A percentile compares a stretch with the other conserved stretches of the same genome.
Evolutionary conservation across 768 basidiomycete species (phyloP).

Genomic region (Dentipellis sp.): DNA sequence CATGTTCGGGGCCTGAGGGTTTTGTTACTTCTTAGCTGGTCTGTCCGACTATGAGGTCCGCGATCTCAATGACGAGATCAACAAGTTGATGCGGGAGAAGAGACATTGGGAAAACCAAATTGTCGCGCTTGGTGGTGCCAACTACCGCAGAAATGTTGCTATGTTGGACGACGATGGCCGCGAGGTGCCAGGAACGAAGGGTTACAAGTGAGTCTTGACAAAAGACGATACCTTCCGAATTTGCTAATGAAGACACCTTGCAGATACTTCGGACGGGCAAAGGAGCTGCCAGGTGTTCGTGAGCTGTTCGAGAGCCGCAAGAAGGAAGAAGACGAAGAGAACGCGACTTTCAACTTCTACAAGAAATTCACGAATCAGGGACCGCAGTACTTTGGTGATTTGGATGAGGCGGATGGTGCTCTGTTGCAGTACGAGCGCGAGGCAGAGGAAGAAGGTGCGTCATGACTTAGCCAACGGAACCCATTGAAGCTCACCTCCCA

Average conservation of each 20-base stretch:
- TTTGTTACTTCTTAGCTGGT: slow-evolving; percentile 45
- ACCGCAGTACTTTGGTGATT: slow-evolving; percentile 84
- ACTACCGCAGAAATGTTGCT: slow-evolving; percentile 87
- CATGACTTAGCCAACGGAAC: background rate
- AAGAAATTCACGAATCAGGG: slow-evolving; percentile 86
- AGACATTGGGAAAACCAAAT: slow-evolving; percentile 98
- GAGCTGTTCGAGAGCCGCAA: slow-evolving; percentile 89
- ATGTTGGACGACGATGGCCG: slow-evolving; percentile 94
- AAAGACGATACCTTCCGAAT: background rate
- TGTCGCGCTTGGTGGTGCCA: slow-evolving; percentile 90
- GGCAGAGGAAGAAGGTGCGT: slow-evolving; percentile 63
- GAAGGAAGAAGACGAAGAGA: slow-evolving; percentile 86
- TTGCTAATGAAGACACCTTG: background rate
- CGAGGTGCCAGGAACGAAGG: slow-evolving; percentile 93
- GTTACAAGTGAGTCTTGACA: slow-evolving; percentile 71
- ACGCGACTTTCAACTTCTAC: slow-evolving; percentile 61
- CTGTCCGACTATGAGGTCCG: slow-evolving; percentile 93
- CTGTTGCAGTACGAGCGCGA: slow-evolving; percentile 63
- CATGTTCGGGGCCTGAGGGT: background rate
- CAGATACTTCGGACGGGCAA: slow-evolving; percentile 95
- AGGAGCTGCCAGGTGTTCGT: slow-evolving; percentile 89
- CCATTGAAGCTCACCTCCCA: background rate
- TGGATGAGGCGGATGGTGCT: slow-evolving; percentile 68
- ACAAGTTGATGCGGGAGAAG: slow-evolving; percentile 91
- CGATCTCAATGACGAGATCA: slow-evolving; percentile 96